Base-by-base conservation (phyloP, 331 rosid genomes). In the Malus hybrid region DNA sequence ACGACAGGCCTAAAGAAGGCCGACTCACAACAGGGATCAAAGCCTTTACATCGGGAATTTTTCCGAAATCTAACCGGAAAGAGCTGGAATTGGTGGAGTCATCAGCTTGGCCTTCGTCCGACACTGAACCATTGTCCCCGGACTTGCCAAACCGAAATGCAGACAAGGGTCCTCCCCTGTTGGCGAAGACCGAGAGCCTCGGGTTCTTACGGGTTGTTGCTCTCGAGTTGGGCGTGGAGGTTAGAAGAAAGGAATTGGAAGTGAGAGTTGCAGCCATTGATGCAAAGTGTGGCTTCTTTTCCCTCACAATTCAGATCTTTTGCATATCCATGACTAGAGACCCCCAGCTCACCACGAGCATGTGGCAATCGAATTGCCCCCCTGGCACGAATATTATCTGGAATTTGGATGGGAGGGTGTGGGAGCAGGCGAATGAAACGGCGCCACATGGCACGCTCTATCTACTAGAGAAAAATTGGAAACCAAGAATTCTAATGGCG, bases 251-350 rank as follows among this genome's bases (percentile, higher is more conserved):
- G 2, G 97, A 87, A 75, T 86, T 78, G 80, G 96, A 91, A 70
- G 87, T 78, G 50, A 91, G 91, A 70, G 89, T 86, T 8, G 91
- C 87, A 76, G 96, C 95, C 99, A 94, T 92, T 73, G 87, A 60
- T 36, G 22, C 34, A 3, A 4, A 54, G 27, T 5, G 65, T 39
- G 65, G 19, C 63, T 61, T 6, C n/a, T 36, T 16, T 60, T 48
- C 57, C 76, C 65, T 75, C 63, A 34, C 59, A 28, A 18, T 31
- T 74, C 73, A 79, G 71, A 65, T 67, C 16, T n/a, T 14, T 62
- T 13, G 56, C 66, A 55, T 31, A 31, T 61, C 65, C 80, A 76
- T 31, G 74, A 7, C 46, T 28, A 7, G 70, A 29, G 70, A 39
- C 55, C 2, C 22, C 10, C 52, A 24, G 20, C 71, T 11, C 57